phyloP scores from a whole-genome alignment of 805 yeast species.

The Candida taoyuanica region DNA sequence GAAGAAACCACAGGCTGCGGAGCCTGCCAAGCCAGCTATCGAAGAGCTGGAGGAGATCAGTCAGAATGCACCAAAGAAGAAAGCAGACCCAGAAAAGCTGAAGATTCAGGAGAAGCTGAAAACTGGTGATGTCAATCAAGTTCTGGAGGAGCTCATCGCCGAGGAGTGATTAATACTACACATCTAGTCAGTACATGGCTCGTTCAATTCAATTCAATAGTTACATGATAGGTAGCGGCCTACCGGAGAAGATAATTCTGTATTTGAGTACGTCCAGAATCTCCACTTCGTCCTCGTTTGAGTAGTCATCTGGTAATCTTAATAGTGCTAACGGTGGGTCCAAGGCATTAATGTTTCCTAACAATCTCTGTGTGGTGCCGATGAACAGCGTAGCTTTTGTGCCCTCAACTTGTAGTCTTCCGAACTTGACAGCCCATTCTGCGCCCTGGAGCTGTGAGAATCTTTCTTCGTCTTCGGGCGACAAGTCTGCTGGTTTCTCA shows the following conservation, averaged over 20 bases:
- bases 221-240: conserved; percentile 78
- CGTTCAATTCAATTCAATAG: too few species aligned
- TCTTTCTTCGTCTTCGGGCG: conserved; percentile 32
- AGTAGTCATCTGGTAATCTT: conserved; percentile 34
- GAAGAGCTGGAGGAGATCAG: conserved; percentile 18
- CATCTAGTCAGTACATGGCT: not conserved
- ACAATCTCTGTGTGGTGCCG: conserved; percentile 64
- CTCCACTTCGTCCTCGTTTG: conserved; percentile 34
- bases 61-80: conserved; percentile 1
- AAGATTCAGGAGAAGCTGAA: conserved; percentile 9
- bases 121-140: conserved; percentile 14
- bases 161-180: not conserved
- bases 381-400: conserved; percentile 53
- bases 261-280: conserved; percentile 55
- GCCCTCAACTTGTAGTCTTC: conserved; percentile 43
- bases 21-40: conserved; percentile 25
- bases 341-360: conserved; percentile 55
- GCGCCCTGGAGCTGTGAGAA: conserved; percentile 32
- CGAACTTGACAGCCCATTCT: conserved; percentile 47
- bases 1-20: conserved; percentile 20
- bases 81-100: conserved; percentile 2
- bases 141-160: conserved; percentile 16
- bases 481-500: conserved; percentile 28
- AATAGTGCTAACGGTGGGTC: conserved; percentile 65
- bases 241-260: conserved; percentile 56